A percentile compares a stretch with the other conserved stretches of the same genome.
These are phyloP conservation scores for Elsinoe ampelina DNA, from an alignment of 2,329 filamentous ascomycete species.

Conservation along the genomic window DNA sequence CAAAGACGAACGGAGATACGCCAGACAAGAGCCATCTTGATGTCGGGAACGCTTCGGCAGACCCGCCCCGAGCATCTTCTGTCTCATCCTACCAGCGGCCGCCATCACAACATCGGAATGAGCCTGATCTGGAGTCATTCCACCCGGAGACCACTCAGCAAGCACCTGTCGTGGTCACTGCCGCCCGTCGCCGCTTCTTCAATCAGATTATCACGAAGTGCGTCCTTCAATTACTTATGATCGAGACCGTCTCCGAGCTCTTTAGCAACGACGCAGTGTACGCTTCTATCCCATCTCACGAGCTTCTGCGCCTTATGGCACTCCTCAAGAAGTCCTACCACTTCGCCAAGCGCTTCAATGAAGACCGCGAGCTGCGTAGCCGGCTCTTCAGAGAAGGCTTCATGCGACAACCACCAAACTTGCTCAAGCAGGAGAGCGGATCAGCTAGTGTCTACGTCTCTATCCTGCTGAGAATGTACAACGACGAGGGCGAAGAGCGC, in stretches of 20 bases:
- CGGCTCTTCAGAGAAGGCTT: conserved; percentile 94
- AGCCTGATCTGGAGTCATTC: conserved; percentile 69
- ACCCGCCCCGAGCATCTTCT: conserved; percentile 3
- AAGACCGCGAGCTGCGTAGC: conserved; percentile 90
- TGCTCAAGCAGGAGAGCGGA: conserved; percentile 93
- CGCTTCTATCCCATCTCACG: conserved; percentile 76
- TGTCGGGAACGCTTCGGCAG: neutral
- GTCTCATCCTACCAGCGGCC: conserved; percentile 6
- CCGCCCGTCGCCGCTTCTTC: conserved; percentile 88
- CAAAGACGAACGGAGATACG: conserved; percentile 11
- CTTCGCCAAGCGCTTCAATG: conserved; percentile 96
- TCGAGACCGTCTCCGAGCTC: conserved; percentile 96
- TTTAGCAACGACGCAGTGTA: conserved; percentile 98
- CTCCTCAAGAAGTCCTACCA: conserved; percentile 92
- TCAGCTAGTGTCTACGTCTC: conserved; percentile 90
- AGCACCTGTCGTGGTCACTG: conserved; percentile 84
- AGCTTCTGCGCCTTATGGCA: conserved; percentile 85
- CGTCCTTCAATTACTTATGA: conserved; percentile 95
- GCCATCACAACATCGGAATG: conserved; percentile 20
- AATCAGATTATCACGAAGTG: conserved; percentile 99
- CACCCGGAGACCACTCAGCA: conserved; percentile 65
- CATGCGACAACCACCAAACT: conserved; percentile 98
- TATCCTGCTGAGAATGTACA: conserved; percentile 96
- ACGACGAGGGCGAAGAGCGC: conserved; percentile 75
- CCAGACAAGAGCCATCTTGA: conserved; percentile 2